Conservation (phyloP, 1,284 basidiomycete genomes). For the Malassezia furfur region DNA sequence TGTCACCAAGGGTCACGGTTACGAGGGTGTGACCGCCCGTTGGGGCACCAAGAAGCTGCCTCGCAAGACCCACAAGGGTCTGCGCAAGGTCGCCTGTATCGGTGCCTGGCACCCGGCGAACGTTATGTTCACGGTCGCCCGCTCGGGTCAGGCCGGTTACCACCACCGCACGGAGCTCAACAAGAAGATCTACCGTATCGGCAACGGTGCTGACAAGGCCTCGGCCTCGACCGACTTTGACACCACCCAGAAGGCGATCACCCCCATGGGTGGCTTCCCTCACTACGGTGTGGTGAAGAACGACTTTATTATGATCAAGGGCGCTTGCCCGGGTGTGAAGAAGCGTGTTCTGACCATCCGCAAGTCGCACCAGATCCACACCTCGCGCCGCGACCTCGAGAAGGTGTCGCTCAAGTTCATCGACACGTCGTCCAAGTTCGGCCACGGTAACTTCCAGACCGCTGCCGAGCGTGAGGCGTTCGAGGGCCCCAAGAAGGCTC, state of each 20-base stretch:
- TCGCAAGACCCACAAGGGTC: constrained; percentile 98
- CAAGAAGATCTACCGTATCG: constrained; percentile 92
- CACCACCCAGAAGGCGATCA: constrained; percentile 67
- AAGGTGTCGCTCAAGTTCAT: constrained; percentile 98
- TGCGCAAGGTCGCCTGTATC: constrained; percentile 92
- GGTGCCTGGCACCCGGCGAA: constrained; percentile 98
- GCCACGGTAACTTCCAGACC: constrained; percentile 93
- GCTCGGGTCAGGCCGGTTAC: constrained; percentile 98
- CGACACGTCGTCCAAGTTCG: constrained; percentile 80
- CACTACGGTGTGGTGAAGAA: constrained; percentile 98
- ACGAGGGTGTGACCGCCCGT: constrained; percentile 97
- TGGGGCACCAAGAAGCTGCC: constrained; percentile 99
- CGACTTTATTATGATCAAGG: constrained; percentile 78
- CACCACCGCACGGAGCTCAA: constrained; percentile 89
- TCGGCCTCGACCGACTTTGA: constrained; percentile 73
- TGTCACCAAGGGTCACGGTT: constrained; percentile 98
- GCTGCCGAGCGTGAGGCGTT: constrained; percentile 89
- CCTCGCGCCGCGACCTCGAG: constrained; percentile 58
- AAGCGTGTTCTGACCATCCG: constrained; percentile 81
- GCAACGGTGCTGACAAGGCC: constrained; percentile 65
- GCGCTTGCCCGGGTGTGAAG: constrained; percentile 81
- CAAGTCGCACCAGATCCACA: constrained; percentile 47
- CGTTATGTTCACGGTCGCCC: constrained; percentile 99
- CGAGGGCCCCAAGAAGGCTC: constrained; percentile 59
- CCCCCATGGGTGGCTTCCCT: constrained; percentile 97